A percentile compares a stretch with the other conserved stretches of the same genome.
Conservation (phyloP, 2,329 filamentous ascomycete genomes). For the Coniochaeta pulveracea region DNA sequence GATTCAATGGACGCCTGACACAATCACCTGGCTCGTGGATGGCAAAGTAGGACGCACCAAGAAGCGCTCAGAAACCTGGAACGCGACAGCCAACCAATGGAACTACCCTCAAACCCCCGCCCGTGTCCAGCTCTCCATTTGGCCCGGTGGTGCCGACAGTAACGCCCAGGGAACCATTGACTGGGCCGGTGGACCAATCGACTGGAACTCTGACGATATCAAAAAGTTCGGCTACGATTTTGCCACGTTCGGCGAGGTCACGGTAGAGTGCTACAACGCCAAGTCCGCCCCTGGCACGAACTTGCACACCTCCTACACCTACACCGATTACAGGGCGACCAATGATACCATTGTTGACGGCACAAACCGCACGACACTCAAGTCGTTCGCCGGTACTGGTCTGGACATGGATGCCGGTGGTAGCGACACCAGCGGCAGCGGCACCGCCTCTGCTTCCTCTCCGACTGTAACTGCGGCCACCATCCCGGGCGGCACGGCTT, state of each 20-base stretch:
- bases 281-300: slow-evolving; percentile 51
- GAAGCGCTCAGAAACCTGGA: slow-evolving; percentile 73
- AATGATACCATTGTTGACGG: slow-evolving; percentile 71
- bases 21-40: slow-evolving; percentile 79
- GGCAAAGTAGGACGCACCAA: slow-evolving; percentile 65
- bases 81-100: slow-evolving; percentile 70
- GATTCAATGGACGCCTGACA: slow-evolving; percentile 83
- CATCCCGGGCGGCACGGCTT: slow-evolving; percentile 16
- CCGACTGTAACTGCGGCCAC: slow-evolving; percentile 7
- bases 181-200: slow-evolving; percentile 84
- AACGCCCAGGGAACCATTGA: slow-evolving; percentile 77
- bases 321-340: slow-evolving; percentile 50
- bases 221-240: slow-evolving; percentile 80
- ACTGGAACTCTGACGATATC: slow-evolving; percentile 79
- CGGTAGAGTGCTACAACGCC: slow-evolving; percentile 75
- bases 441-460: slow-evolving; percentile 7
- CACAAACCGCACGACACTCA: slow-evolving; percentile 63
- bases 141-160: slow-evolving; percentile 74
- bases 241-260: slow-evolving; percentile 64
- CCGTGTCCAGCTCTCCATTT: slow-evolving; percentile 86
- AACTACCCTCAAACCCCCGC: slow-evolving; percentile 85
- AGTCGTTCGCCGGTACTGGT: slow-evolving; percentile 72
- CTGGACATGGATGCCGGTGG: slow-evolving; percentile 50
- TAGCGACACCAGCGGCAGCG: slow-evolving; percentile 6
- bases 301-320: slow-evolving; percentile 64